Conservation (phyloP, 1,284 basidiomycete species). For the Papiliotrema fonsecae region DNA sequence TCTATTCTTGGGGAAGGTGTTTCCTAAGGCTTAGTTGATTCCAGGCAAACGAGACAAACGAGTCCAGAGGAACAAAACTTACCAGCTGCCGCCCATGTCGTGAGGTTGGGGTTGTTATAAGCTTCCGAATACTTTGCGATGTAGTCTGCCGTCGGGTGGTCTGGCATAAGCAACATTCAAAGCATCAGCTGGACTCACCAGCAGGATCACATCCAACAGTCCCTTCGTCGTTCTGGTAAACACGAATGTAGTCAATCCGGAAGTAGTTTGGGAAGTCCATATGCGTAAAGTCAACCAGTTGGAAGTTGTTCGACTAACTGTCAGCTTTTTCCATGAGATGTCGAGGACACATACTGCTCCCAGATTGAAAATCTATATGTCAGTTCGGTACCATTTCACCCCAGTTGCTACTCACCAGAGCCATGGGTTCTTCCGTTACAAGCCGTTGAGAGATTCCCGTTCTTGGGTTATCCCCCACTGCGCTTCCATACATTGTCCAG, state of each 20-base stretch:
- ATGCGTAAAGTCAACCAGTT: conserved; percentile 43
- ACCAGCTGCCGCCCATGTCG: conserved; percentile 43
- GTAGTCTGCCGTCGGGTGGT: conserved; percentile 45
- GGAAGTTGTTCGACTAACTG: conserved; percentile 48
- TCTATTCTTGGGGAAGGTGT: conserved; percentile 43
- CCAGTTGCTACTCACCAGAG: conserved; percentile 49
- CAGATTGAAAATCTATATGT: conserved; percentile 29
- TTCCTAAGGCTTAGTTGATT: conserved; percentile 18
- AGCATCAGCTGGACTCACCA: conserved; percentile 13
- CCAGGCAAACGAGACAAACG: not conserved
- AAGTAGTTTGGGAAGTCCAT: conserved; percentile 50
- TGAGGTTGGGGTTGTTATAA: conserved; percentile 46
- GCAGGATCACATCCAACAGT: conserved; percentile 43
- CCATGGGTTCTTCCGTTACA: conserved; percentile 70
- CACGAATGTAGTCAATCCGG: conserved; percentile 49
- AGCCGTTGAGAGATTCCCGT: conserved; percentile 60
- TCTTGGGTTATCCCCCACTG: conserved; percentile 56
- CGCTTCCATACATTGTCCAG: conserved; percentile 55
- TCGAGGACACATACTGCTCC: conserved; percentile 16
- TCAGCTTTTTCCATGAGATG: not conserved
- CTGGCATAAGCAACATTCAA: conserved; percentile 5
- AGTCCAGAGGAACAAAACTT: too few species aligned
- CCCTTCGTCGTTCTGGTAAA: conserved; percentile 50
- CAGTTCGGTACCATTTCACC: not conserved
- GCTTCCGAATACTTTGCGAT: conserved; percentile 34